Evolutionary conservation across 345 rosid genomes (phyloP).

Genomic region (Brassica cretica): DNA sequence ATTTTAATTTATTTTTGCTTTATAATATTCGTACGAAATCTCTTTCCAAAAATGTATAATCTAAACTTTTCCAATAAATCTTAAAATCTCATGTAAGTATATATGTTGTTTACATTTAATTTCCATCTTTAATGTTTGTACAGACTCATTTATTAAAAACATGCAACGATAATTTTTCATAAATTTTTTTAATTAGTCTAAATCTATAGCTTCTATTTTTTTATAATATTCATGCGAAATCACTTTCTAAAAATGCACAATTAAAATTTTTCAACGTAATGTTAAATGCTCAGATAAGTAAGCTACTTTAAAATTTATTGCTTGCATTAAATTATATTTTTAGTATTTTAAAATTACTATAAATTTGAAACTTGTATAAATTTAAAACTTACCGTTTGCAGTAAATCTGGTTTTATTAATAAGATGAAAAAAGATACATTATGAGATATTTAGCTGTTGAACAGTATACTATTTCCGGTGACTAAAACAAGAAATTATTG

Average conservation of each 20-base stretch:
- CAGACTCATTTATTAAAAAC: not conserved
- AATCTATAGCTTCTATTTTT: not conserved
- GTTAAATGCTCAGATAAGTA: not conserved
- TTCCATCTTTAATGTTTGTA: not conserved
- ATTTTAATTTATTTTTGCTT: not conserved
- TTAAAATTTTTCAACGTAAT: too few relatives aligned
- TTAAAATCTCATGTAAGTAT: not conserved
- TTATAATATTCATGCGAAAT: not conserved
- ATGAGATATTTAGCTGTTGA: too few relatives aligned
- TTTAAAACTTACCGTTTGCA: too few relatives aligned
- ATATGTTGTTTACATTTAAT: not conserved
- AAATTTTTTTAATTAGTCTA: not conserved
- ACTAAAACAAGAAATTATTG: too few relatives aligned
- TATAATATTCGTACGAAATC: not conserved
- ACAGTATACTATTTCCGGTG: too few relatives aligned
- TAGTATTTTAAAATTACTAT: too few relatives aligned
- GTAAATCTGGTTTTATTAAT: too few relatives aligned
- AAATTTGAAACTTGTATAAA: too few relatives aligned
- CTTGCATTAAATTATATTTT: too few relatives aligned
- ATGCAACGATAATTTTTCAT: not conserved
- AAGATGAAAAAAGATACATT: too few relatives aligned
- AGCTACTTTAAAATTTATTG: not conserved
- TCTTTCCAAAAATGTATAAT: not conserved
- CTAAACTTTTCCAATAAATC: not conserved
- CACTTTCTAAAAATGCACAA: not conserved